Base-by-base conservation (phyloP, 2,329 filamentous ascomycete genomes). In the Fusarium annulatum region DNA sequence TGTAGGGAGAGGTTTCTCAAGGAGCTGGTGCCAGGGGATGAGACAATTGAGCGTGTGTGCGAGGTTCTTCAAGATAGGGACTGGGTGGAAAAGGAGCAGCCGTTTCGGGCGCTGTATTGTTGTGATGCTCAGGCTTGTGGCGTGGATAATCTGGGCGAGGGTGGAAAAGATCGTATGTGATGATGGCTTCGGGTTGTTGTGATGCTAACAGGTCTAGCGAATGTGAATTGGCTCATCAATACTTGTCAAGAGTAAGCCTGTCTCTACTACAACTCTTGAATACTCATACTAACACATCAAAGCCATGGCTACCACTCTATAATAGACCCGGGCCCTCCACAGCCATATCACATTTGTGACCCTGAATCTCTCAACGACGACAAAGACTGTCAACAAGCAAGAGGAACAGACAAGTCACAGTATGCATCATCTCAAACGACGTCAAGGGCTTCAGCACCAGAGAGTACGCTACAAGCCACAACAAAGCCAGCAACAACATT, bases 61-160 rank as follows among this genome's bases (percentile, higher is more conserved):
- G 68, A 79, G 67, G 69, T 67, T 10, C 78, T 84, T 9, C 72
- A 79, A 71, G 67, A 79, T 76, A 75, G 57, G 26, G 59, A 65
- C 12, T 61, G 67, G 28, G 71, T 78, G 38, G 75, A 77, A 57
- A 75, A 76, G 33, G 75, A 80, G 46, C 57, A 76, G 12, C 65
- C 68, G n/a, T 81, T 89, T 16, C 84, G 83, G 81, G 76, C 80
- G 45, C 79, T 89, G 28, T 89, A 89, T 76, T 86, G 86, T 78
- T 88, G 88, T 77, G 86, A 88, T 75, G 82, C 83, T 55, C 83
- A 81, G 57, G 82, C 82, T 55, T 89, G 87, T 74, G 87, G 87
- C 34, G 86, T 89, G 49, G 79, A 82, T 60, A 79, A 81, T 57
- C 70, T 81, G 34, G 69, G 67, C 18, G 66, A 70, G 34, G 57